phyloP scores from a whole-genome alignment of 208 protist genomes.

The Trypanosoma cruzi region DNA sequence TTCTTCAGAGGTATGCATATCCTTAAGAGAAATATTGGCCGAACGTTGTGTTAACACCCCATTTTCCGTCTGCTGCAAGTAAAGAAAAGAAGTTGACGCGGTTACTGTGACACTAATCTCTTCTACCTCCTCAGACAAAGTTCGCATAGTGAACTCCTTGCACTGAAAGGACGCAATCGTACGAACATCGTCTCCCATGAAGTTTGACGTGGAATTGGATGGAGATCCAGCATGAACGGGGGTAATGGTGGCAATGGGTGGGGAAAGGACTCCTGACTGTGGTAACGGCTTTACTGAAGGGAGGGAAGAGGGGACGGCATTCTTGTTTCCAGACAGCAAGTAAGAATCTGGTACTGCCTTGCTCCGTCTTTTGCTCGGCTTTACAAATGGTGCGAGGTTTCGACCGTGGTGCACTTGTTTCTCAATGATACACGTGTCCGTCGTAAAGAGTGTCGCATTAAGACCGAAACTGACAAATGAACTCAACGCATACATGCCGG shows the following conservation, averaged over 20 bases:
- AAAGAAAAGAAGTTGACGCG: slow-evolving; percentile 40
- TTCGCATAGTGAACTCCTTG: slow-evolving; percentile 37
- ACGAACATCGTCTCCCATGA: not conserved
- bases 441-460: slow-evolving; percentile 58
- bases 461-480: slow-evolving; percentile 85
- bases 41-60: slow-evolving; percentile 38
- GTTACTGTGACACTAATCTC: slow-evolving; percentile 49
- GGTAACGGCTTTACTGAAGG: not conserved
- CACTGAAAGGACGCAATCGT: slow-evolving; percentile 25
- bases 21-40: slow-evolving; percentile 40
- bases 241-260: not conserved
- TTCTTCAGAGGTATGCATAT: slow-evolving; percentile 59
- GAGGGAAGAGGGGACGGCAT: slow-evolving; percentile 9
- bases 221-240: not conserved
- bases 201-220: not conserved
- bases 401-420: slow-evolving; percentile 36
- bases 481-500: slow-evolving; percentile 79
- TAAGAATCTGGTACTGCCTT: slow-evolving; percentile 17
- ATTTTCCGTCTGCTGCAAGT: slow-evolving; percentile 56
- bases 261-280: not conserved
- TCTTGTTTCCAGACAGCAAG: slow-evolving; percentile 9
- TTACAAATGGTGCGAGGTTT: not conserved
- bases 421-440: slow-evolving; percentile 55
- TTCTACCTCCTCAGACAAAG: slow-evolving; percentile 74
- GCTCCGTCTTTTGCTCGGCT: slow-evolving; percentile 7